Conservation (phyloP, 1,284 basidiomycete species). For the Somion occarium region DNA sequence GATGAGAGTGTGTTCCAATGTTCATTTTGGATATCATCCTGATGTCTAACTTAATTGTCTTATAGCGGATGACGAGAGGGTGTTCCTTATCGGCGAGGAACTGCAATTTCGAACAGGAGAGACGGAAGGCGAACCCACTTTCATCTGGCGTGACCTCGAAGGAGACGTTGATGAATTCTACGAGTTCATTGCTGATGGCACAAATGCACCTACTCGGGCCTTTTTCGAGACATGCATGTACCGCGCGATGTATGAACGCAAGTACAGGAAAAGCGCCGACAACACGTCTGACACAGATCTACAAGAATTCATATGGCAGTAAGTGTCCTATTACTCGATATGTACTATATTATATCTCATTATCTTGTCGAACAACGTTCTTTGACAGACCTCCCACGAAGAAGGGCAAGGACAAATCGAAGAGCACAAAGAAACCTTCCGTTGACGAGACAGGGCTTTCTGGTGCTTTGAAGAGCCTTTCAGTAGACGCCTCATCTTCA, state of each 20-base stretch:
- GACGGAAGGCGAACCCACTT: constrained; percentile 78
- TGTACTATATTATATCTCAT: constrained; percentile 1
- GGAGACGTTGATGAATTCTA: constrained; percentile 79
- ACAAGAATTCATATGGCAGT: constrained; percentile 77
- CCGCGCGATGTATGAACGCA: constrained; percentile 92
- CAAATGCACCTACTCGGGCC: constrained; percentile 78
- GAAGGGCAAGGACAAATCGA: constrained; percentile 15
- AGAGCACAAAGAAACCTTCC: constrained; percentile 6
- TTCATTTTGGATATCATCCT: no score
- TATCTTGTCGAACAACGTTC: no score
- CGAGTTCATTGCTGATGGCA: constrained; percentile 77
- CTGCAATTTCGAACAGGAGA: constrained; percentile 78
- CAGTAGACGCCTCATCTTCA: constrained; percentile 1
- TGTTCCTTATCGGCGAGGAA: constrained; percentile 87
- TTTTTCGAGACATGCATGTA: constrained; percentile 94
- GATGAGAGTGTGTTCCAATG: constrained; percentile 58
- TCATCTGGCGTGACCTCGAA: constrained; percentile 87
- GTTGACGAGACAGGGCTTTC: not conserved
- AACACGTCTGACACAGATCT: constrained; percentile 63
- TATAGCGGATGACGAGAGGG: constrained; percentile 85
- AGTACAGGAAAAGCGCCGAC: constrained; percentile 73
- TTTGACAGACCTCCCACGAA: constrained; percentile 33
- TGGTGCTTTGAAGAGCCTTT: not conserved
- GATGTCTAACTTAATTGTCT: not conserved
- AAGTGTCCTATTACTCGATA: constrained; percentile 26